Base-by-base conservation (phyloP, 2,329 filamentous ascomycete species). In the Ploettnerulaceae sp. region DNA sequence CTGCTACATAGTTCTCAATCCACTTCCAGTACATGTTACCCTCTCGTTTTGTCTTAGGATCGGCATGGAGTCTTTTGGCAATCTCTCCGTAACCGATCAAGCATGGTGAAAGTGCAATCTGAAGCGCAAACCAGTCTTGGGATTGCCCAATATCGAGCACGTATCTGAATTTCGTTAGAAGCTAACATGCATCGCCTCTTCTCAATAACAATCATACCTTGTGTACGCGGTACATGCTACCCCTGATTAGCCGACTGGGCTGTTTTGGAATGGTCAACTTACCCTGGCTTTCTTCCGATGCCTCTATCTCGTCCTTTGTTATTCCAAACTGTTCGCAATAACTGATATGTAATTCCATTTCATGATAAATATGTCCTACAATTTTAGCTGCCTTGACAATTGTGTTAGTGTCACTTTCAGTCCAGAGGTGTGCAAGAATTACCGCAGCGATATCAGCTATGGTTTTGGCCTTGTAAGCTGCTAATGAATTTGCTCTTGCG, bases 61-160 rank as follows among this genome's bases (percentile, higher is more conserved):
- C 81, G 11, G 71, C 71, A 57, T 81, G 74, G 3, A 95, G 72
- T 58, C 87, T 77, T 58, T 75, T 74, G 5, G 87, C 91, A 49
- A 94, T 86, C 46, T 79, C 79, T 7, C 84, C 84, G 64, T 97
- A 96, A 32, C 91, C 91, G n/a, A 96, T 76, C 24, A 95, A 72
- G 63, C 91, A 96, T 0, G 91, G 89, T 11, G 90, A 81, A 44
- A 96, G 74, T 4, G 88, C 83, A 52, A 96, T 72, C 61, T 95
- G 89, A 7, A 97, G 75, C 3, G 83, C 89, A 34, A 96, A 73
- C 82, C 84, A 94, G 69, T 95, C 89, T 62, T 93, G 81, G 1
- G 85, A 89, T 57, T 89, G 81, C 5, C 91, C 91, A 15, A 95
- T 75, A 60, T 97, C 91, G 45, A 96, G 80, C 20, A 95, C 84